Percentiles rank a stretch among this genome's conserved stretches.
Evolutionary conservation across 306 rosid genomes (phyloP).

Genomic region (Cucumis melo): DNA sequence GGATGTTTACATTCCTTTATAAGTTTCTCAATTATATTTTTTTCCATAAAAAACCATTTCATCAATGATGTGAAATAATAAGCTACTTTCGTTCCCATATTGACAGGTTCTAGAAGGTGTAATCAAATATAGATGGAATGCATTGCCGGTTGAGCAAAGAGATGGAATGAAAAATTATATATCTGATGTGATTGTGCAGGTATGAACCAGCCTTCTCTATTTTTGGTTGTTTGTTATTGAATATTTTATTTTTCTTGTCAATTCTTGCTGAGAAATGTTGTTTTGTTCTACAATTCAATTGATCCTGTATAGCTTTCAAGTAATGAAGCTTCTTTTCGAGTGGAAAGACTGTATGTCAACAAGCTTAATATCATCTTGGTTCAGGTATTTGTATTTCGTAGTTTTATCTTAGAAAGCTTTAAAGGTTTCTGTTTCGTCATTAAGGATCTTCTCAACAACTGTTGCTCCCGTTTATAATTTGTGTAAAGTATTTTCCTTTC

Average conservation of each 20-base stretch:
- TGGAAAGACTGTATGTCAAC: conserved; percentile 91
- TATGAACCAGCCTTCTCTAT: conserved; percentile 4
- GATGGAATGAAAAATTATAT: conserved; percentile 99
- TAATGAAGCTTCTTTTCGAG: conserved; percentile 75
- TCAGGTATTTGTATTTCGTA: conserved; percentile 58
- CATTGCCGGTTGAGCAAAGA: conserved; percentile 89
- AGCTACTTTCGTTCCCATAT: not conserved
- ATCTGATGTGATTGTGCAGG: conserved; percentile 95
- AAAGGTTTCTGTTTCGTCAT: not conserved
- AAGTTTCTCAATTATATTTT: not conserved
- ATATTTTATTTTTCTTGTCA: not conserved
- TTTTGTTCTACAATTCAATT: not conserved
- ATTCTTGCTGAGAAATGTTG: not conserved
- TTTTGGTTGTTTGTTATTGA: not conserved
- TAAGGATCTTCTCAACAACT: not conserved
- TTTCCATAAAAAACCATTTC: too few relatives aligned
- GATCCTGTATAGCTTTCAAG: conserved; percentile 51
- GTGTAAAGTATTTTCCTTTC: not conserved
- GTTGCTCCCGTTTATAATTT: not conserved
- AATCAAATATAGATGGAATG: conserved; percentile 96
- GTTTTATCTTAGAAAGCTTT: not conserved
- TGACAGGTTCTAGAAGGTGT: conserved; percentile 93
- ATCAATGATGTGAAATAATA: not conserved
- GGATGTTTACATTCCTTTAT: not conserved
- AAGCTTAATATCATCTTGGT: conserved; percentile 92